phyloP scores from a whole-genome alignment of 352 stramenopile species.

The Phytopythium helicoides region DNA sequence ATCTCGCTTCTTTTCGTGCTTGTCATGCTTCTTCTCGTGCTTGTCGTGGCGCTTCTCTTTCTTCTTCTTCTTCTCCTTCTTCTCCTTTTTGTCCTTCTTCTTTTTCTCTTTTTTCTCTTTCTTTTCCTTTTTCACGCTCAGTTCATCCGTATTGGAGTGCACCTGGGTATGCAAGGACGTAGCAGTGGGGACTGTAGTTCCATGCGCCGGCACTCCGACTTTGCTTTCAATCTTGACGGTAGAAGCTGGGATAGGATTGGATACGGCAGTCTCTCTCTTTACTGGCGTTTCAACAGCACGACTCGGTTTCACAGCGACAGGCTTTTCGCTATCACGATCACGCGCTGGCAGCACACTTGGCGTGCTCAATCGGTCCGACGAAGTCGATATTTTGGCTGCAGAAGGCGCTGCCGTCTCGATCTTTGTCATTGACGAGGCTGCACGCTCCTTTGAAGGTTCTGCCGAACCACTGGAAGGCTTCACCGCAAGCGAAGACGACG shows the following conservation, averaged over 20 bases:
- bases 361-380: neutral
- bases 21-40: conserved; percentile 57
- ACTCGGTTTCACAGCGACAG: neutral
- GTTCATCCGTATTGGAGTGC: too few species aligned
- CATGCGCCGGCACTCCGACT: too few species aligned
- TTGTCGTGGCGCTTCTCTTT: conserved; percentile 56
- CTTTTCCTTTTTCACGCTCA: conserved; percentile 17
- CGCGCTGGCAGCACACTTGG: neutral
- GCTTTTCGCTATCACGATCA: conserved; percentile 3
- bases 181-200: too few species aligned
- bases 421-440: neutral
- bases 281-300: too few species aligned
- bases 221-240: neutral
- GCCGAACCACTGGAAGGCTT: conserved; percentile 12
- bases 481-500: conserved; percentile 4
- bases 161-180: too few species aligned
- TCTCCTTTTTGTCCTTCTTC: conserved; percentile 61
- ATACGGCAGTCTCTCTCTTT: neutral
- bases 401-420: conserved; percentile 9
- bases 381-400: neutral
- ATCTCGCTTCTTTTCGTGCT: conserved; percentile 34
- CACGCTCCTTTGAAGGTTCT: conserved; percentile 15
- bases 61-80: conserved; percentile 74
- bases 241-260: conserved; percentile 10
- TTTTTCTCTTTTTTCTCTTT: conserved; percentile 46